Percentiles rank a stretch among this genome's conserved stretches.
phyloP scores from a whole-genome alignment of 2,329 filamentous ascomycete genomes.

The Pyrenochaeta sp. region DNA sequence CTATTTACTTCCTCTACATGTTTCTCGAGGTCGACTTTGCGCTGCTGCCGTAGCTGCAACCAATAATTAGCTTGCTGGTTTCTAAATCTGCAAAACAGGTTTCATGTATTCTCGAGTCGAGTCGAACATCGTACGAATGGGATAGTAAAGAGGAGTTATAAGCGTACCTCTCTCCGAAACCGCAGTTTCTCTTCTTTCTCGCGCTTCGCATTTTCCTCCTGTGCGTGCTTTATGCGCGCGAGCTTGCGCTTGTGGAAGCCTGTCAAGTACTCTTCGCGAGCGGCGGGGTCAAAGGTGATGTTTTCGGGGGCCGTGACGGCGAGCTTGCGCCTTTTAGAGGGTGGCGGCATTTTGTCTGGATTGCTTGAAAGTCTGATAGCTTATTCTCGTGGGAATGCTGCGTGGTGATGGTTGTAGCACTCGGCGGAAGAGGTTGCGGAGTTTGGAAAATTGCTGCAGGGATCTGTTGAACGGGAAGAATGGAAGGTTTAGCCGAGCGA shows the following conservation, averaged over 20 bases:
- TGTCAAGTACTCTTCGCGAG: conserved; percentile 86
- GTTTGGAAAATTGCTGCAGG: conserved; percentile 36
- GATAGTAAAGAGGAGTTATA: not conserved
- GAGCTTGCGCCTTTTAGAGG: conserved; percentile 45
- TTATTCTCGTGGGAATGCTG: not conserved
- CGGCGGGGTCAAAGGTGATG: conserved; percentile 82
- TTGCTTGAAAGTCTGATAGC: not conserved
- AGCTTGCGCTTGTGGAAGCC: conserved; percentile 97
- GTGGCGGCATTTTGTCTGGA: conserved; percentile 24
- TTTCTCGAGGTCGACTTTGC: conserved; percentile 80
- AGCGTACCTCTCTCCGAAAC: conserved; percentile 76
- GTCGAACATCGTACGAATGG: not conserved
- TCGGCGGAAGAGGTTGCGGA: conserved; percentile 11
- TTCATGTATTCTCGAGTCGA: not conserved
- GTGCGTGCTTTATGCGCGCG: conserved; percentile 82
- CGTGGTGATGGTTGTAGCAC: not conserved
- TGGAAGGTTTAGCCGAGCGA: conserved; percentile 19
- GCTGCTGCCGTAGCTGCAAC: conserved; percentile 78
- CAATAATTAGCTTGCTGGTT: conserved; percentile 1
- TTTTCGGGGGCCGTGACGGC: conserved; percentile 69
- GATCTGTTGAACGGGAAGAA: conserved; percentile 16
- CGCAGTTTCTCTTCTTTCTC: conserved; percentile 79
- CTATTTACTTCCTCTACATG: conserved; percentile 81
- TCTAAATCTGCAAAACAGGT: not conserved
- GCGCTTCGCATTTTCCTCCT: conserved; percentile 79